Conservation (phyloP, 495 filamentous ascomycete species). For the Xylaria scruposa region DNA sequence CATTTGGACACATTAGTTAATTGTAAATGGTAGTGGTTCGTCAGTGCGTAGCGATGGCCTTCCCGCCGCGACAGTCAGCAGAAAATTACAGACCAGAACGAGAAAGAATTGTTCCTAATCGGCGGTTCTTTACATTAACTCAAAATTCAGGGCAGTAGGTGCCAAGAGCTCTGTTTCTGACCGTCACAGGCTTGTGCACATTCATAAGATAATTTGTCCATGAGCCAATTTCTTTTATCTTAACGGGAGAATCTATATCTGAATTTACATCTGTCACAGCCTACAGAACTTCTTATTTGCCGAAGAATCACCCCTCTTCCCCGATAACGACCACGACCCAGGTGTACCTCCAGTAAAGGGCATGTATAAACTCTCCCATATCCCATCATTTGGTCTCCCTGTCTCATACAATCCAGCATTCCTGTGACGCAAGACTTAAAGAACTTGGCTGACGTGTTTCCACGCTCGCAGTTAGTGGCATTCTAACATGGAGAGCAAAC, state of each 20-base stretch:
- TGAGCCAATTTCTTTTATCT: neutral
- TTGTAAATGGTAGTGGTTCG: conserved; percentile 27
- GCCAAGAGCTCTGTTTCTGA: neutral
- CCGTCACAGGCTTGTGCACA: neutral
- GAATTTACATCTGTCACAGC: neutral
- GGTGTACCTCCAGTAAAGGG: conserved; percentile 20
- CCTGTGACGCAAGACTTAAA: neutral
- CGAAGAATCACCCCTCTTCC: neutral
- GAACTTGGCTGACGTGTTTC: neutral
- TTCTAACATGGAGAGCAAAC: neutral
- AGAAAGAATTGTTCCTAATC: neutral
- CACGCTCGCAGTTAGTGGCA: neutral
- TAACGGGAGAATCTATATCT: neutral
- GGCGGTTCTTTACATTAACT: neutral
- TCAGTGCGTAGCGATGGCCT: conserved; percentile 31
- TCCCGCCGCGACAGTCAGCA: conserved; percentile 6
- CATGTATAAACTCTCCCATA: neutral
- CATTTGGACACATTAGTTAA: neutral
- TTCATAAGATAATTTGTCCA: neutral
- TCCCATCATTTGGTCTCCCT: neutral
- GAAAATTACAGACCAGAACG: neutral
- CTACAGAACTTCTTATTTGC: conserved; percentile 25
- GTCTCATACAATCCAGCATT: too few species aligned
- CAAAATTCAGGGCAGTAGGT: conserved; percentile 29
- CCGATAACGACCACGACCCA: conserved; percentile 17